These are phyloP conservation scores for Austroboletus eburneus DNA, from an alignment of 768 basidiomycete genomes.

Conservation along the genomic window DNA sequence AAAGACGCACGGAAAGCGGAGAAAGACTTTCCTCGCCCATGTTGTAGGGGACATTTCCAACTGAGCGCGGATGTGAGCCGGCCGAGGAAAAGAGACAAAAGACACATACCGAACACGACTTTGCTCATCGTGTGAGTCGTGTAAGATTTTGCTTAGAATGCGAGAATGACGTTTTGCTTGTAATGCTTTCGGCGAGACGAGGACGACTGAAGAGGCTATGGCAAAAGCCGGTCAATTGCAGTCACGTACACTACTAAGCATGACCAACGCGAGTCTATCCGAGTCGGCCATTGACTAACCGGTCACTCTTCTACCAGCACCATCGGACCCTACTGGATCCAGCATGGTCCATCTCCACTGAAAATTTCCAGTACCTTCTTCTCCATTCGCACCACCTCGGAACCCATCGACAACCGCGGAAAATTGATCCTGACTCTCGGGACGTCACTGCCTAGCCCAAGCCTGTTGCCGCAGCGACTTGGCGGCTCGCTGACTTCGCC, in stretches of 20 bases:
- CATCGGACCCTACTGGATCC: too few relatives aligned
- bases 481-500: too few relatives aligned
- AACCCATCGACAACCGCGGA: too few relatives aligned
- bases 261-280: too few relatives aligned
- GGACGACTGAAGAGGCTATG: too few relatives aligned
- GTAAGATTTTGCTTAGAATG: too few relatives aligned
- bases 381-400: neutral
- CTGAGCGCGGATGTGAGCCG: conserved; percentile 32
- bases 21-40: conserved; percentile 62
- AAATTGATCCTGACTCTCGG: too few relatives aligned
- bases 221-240: too few relatives aligned
- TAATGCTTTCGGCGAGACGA: neutral
- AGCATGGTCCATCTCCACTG: too few relatives aligned
- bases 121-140: conserved; percentile 47
- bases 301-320: too few relatives aligned
- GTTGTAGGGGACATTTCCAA: conserved; percentile 88
- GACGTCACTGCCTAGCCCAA: neutral
- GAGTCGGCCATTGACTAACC: too few relatives aligned
- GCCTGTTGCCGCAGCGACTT: too few relatives aligned
- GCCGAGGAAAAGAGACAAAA: neutral
- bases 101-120: conserved; percentile 63
- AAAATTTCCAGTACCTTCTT: conserved; percentile 2
- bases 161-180: neutral
- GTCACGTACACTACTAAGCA: neutral
- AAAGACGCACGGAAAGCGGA: neutral